Evolutionary conservation across 805 yeast genomes (phyloP), one percentile per base, ranked within the genome.

Genomic region (Candida incommunis): DNA sequence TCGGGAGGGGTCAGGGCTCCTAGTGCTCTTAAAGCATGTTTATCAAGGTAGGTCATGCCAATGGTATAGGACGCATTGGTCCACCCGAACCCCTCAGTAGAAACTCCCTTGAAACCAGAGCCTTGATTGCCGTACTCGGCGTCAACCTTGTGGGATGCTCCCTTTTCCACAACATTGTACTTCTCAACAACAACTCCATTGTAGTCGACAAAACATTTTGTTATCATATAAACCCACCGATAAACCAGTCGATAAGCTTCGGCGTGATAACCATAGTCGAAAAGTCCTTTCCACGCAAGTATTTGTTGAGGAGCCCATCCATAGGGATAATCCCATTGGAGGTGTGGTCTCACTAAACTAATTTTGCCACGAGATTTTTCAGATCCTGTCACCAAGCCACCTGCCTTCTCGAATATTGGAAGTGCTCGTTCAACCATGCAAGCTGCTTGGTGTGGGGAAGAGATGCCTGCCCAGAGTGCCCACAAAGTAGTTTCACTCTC

Each of bases 261-360:
- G 2, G 70, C 75, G 2, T 60, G 61, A 57, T 70, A 83, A 0
- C 88, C 92, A 59, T 90, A 92, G 44, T 78, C 73, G 23, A 61
- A 54, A 26, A 90, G 68, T 0, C 96, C 97, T 41, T 74, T 74
- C 98, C 98, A 90, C 1, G 95, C 90, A 45, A 90, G 61, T 16
- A 90, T 84, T 63, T 90, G 98, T 60, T 92, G 97, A 2, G 98
- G 97, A 0, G 97, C 96, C 98, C 98, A 90, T 1, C 97, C 97
- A 57, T 68, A 85, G 2, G 98, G 98, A 61, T 81, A 92, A 61
- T 90, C 98, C 98, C 98, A 90, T 64, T 90, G 98, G 61, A 97
- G 71, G 11, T 81, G 76, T n/a, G 94, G 96, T 55, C 86, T 69
- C 40, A 74, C 69, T 16, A 82, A 62, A 1, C 80, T 75, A 29